These are phyloP conservation scores for Blastocladiella emersonii DNA, from an alignment of 371 early-diverging fungal species.

Conservation along the genomic window DNA sequence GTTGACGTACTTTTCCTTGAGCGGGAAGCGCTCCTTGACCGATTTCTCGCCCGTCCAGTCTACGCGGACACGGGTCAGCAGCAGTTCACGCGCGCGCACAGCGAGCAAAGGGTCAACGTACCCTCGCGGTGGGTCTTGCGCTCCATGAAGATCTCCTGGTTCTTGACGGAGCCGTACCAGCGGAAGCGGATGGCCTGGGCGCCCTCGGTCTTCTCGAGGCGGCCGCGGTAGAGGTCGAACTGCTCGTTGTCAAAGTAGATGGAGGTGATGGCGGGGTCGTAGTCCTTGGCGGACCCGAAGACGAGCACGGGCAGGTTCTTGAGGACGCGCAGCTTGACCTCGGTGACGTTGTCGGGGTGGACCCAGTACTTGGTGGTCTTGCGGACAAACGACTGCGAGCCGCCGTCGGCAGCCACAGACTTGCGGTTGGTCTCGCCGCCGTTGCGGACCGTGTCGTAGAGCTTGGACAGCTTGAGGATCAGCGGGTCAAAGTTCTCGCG, in stretches of 20 bases:
- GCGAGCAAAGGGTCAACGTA: too few relatives aligned
- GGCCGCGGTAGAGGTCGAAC: constrained; percentile 80
- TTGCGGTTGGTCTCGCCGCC: constrained; percentile 48
- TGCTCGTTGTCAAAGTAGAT: constrained; percentile 92
- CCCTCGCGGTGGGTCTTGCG: constrained; percentile 93
- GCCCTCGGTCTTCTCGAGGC: constrained; percentile 84
- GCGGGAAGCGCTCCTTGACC: constrained; percentile 85
- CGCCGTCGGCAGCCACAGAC: constrained; percentile 45
- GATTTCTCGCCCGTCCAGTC: constrained; percentile 84
- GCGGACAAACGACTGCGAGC: constrained; percentile 64
- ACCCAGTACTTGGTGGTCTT: constrained; percentile 97
- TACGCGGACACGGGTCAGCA: too few relatives aligned
- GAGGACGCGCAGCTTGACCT: constrained; percentile 83
- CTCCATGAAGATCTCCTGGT: constrained; percentile 86
- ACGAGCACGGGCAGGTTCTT: constrained; percentile 91
- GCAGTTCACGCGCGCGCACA: neutral
- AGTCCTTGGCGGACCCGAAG: constrained; percentile 49
- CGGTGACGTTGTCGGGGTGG: constrained; percentile 94
- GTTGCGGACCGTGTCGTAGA: constrained; percentile 76
- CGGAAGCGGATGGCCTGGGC: constrained; percentile 77
- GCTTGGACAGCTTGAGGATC: constrained; percentile 72
- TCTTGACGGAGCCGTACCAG: constrained; percentile 90
- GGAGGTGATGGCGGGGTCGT: constrained; percentile 87
- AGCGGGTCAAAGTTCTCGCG: constrained; percentile 80
- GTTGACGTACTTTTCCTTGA: constrained; percentile 89